phyloP scores from a whole-genome alignment of 352 stramenopile genomes.

The Globisporangium paddicum region DNA sequence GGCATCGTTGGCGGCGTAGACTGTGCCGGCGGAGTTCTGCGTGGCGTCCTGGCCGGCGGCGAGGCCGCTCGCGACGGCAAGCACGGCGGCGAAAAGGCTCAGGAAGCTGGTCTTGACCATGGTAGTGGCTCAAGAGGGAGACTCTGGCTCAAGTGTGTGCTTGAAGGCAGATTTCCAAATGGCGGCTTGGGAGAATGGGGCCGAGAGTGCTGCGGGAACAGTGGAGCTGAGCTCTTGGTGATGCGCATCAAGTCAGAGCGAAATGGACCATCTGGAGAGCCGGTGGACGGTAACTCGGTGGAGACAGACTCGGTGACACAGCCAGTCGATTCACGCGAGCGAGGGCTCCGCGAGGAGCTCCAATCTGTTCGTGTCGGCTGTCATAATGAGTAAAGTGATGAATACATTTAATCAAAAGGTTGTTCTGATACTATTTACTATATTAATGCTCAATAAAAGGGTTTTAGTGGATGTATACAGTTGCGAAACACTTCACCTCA shows the following conservation, averaged over 20 bases:
- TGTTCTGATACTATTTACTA: no score
- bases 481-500: not conserved
- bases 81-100: constrained; percentile 2
- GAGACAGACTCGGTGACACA: not conserved
- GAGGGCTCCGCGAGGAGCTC: no score
- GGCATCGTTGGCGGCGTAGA: not conserved
- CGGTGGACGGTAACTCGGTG: not conserved
- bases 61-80: constrained; percentile 3
- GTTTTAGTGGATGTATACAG: not conserved
- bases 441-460: not conserved
- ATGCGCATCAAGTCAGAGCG: constrained; percentile 3
- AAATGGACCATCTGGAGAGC: not conserved
- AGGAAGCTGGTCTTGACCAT: constrained; percentile 12
- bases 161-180: constrained; percentile 3
- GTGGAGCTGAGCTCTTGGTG: not conserved
- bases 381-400: no score
- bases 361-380: not conserved
- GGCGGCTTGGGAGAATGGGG: not conserved
- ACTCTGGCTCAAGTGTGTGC: not conserved
- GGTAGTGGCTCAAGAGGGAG: not conserved
- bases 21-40: constrained; percentile 7
- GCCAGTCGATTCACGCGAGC: not conserved
- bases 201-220: not conserved
- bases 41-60: not conserved
- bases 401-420: not conserved